Conservation (phyloP, 2,329 filamentous ascomycete species). For the Colletotrichum orchidophilum region DNA sequence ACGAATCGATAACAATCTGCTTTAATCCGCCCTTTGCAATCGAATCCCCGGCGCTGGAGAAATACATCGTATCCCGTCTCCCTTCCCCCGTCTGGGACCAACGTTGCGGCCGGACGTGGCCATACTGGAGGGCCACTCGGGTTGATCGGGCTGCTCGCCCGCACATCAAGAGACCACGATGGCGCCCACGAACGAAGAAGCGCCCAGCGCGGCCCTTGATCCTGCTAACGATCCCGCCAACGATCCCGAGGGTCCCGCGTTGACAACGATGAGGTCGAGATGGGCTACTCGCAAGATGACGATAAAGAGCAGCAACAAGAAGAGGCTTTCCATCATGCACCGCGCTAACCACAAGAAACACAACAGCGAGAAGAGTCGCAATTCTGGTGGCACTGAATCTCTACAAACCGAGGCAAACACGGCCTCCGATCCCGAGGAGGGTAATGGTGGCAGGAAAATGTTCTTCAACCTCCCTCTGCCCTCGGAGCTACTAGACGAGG, state of each 20-base stretch:
- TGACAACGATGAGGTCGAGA: slow-evolving; percentile 85
- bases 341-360: slow-evolving; percentile 74
- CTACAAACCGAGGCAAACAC: slow-evolving; percentile 35
- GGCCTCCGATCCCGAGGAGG: slow-evolving; percentile 49
- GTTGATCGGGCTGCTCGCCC: slow-evolving; percentile 48
- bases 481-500: slow-evolving; percentile 77
- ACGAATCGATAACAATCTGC: not conserved
- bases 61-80: not conserved
- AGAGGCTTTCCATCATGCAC: slow-evolving; percentile 84
- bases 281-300: slow-evolving; percentile 95
- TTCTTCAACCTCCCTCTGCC: slow-evolving; percentile 91
- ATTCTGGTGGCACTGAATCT: slow-evolving; percentile 48
- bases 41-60: slow-evolving; percentile 18
- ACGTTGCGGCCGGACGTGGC: slow-evolving; percentile 42
- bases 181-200: slow-evolving; percentile 34
- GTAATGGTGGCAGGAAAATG: slow-evolving; percentile 64
- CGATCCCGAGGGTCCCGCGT: slow-evolving; percentile 53
- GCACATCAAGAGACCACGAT: slow-evolving; percentile 39
- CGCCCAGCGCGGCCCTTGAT: slow-evolving; percentile 3
- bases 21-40: not conserved
- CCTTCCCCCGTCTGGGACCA: slow-evolving; percentile 27
- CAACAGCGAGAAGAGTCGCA: slow-evolving; percentile 75
- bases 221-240: not conserved
- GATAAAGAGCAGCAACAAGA: slow-evolving; percentile 77
- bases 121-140: slow-evolving; percentile 52